Conservation (phyloP, 2,329 filamentous ascomycete species). For the Talaromyces verruculosus region DNA sequence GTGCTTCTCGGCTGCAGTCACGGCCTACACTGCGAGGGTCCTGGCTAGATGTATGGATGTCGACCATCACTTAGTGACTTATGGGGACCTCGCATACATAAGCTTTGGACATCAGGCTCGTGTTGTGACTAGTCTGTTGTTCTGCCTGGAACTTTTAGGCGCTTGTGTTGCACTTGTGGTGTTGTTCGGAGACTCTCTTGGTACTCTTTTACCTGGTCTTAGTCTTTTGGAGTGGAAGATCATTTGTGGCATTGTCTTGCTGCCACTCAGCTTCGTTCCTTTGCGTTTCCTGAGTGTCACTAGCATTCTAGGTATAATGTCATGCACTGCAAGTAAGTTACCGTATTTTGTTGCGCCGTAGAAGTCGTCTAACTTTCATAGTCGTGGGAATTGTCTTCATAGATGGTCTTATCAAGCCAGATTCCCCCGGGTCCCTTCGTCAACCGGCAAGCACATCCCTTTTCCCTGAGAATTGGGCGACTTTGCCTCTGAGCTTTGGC, state of each 20-base stretch:
- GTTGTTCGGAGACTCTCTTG: constrained; percentile 87
- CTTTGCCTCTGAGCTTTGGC: constrained; percentile 83
- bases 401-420: constrained; percentile 81
- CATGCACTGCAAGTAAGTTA: constrained; percentile 78
- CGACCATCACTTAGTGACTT: constrained; percentile 83
- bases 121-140: constrained; percentile 78
- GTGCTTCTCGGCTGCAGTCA: constrained; percentile 70
- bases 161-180: constrained; percentile 87
- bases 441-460: constrained; percentile 77
- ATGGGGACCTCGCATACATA: constrained; percentile 88
- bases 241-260: constrained; percentile 72
- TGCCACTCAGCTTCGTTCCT: constrained; percentile 82
- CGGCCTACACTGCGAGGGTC: constrained; percentile 80
- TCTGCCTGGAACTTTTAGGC: constrained; percentile 81
- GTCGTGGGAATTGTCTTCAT: constrained; percentile 80
- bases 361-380: constrained; percentile 42
- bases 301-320: constrained; percentile 88
- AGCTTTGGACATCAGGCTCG: constrained; percentile 83
- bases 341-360: neutral
- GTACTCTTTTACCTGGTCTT: constrained; percentile 71
- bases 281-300: constrained; percentile 83
- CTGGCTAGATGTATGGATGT: constrained; percentile 86
- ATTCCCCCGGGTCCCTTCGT: constrained; percentile 76
- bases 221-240: constrained; percentile 78
- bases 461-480: constrained; percentile 82